Base-by-base conservation (phyloP, 2,329 filamentous ascomycete species). In the Calonectria multiphialidica region DNA sequence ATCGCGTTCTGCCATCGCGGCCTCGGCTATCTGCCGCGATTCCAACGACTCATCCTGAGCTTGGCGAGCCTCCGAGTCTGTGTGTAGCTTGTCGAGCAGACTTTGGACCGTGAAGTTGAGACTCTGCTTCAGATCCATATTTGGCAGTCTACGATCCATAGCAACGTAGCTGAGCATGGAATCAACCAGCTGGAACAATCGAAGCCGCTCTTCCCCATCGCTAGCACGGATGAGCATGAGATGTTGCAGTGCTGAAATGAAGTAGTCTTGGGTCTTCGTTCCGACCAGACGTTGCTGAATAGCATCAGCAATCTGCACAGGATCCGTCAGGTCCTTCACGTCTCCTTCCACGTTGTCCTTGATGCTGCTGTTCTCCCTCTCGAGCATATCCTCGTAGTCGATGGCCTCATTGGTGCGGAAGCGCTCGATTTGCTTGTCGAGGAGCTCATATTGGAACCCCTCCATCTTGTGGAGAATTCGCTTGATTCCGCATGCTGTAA, bases 141-240 rank as follows among this genome's bases (percentile, higher is more conserved):
- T 96, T 45, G 97, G 97, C 75, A 98, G 85, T 75, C 97, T 91
- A 81, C 97, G 91, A 84, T 99, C 97, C 96, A 99, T 99, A 79
- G 96, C 96, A 74, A 99, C 96, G 84, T 98, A 98, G 84, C 95
- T 98, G 76, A 99, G 91, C 95, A 98, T 98, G n/a, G 95, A 93
- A 84, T 99, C 97, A 33, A 98, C 96, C 33, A 99, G 91, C 86
- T 98, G 97, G 85, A 98, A 99, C 93, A 98, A 97, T 61, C 95
- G 93, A 73, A 98, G 86, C 16, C 95, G 92, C 84, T 99, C 97
- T 81, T 98, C 97, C 61, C 94, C 93, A 78, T 97, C 95, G 75
- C 95, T 97, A 80, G 98, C 94, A 70, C 95, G 91, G 76, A 98
- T 97, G 53, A 99, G 90, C 78, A 99, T 89, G 82, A 99, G 89